Percentiles rank a stretch among this genome's conserved stretches.
These are phyloP conservation scores for Suillus placidus DNA, from an alignment of 768 basidiomycete genomes.

Conservation along the genomic window DNA sequence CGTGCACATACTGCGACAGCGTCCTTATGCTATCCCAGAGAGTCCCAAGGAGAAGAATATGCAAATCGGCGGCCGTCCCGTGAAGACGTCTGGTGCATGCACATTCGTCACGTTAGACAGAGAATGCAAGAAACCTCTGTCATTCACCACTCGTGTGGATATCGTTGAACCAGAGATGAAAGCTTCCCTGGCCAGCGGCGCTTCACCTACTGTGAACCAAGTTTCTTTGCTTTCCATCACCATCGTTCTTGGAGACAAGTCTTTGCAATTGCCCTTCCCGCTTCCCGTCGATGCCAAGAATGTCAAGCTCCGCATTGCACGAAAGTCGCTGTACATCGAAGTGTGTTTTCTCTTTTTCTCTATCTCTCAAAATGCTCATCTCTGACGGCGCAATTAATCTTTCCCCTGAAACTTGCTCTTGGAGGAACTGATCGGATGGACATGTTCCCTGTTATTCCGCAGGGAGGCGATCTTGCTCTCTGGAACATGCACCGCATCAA, in stretches of 20 bases:
- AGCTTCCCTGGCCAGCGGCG: conserved; percentile 19
- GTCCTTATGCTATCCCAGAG: conserved; percentile 15
- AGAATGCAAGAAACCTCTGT: conserved; percentile 18
- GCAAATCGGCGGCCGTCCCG: not conserved
- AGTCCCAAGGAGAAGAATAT: conserved; percentile 21
- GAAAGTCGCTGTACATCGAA: conserved; percentile 55
- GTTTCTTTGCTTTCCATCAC: not conserved
- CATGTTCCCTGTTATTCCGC: conserved; percentile 32
- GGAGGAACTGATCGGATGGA: conserved; percentile 20
- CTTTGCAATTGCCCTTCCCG: conserved; percentile 40
- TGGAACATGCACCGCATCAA: conserved; percentile 46
- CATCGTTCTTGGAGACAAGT: conserved; percentile 21
- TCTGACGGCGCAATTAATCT: conserved; percentile 21
- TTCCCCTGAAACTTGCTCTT: conserved; percentile 19
- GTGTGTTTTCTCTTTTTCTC: conserved; percentile 17
- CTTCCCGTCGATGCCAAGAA: conserved; percentile 44
- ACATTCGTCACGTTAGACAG: conserved; percentile 19
- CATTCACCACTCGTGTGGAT: conserved; percentile 23
- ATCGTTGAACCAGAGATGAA: conserved; percentile 24
- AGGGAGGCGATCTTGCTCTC: conserved; percentile 14
- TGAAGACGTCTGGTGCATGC: not conserved
- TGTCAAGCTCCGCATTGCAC: conserved; percentile 48
- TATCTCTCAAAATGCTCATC: not conserved
- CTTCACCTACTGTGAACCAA: conserved; percentile 22
- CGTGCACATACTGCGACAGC: conserved; percentile 23